Evolutionary conservation across 2,329 filamentous ascomycete genomes (phyloP).

Genomic region (Metarhizium anisopliae): DNA sequence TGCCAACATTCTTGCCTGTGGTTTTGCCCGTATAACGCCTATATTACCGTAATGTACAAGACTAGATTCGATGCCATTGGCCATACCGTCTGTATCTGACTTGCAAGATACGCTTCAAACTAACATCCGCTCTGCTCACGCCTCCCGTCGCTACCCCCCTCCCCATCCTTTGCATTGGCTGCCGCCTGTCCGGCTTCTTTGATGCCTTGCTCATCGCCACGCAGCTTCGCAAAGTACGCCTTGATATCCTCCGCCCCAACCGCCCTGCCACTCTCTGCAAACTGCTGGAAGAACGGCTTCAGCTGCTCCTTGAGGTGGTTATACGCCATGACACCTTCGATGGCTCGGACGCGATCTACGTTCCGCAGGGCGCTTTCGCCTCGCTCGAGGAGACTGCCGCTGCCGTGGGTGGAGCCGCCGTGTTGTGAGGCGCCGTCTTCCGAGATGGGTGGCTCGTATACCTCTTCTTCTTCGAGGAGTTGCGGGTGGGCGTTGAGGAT

Average conservation of each 20-base stretch:
- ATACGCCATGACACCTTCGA: slow-evolving; percentile 97
- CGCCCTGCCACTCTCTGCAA: slow-evolving; percentile 80
- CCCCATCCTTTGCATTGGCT: slow-evolving; percentile 23
- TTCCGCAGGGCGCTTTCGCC: slow-evolving; percentile 88
- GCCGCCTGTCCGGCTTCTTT: slow-evolving; percentile 50
- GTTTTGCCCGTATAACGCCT: background rate
- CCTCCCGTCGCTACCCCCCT: slow-evolving; percentile 26
- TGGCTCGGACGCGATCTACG: slow-evolving; percentile 85
- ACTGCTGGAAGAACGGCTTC: slow-evolving; percentile 89
- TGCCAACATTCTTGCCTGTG: background rate
- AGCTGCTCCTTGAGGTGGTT: slow-evolving; percentile 93
- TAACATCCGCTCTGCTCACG: slow-evolving; percentile 47
- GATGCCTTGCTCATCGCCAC: slow-evolving; percentile 75
- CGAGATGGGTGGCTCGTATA: slow-evolving; percentile 85
- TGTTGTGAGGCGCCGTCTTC: slow-evolving; percentile 46
- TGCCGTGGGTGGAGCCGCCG: slow-evolving; percentile 54
- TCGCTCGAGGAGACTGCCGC: slow-evolving; percentile 77
- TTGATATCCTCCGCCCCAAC: slow-evolving; percentile 96
- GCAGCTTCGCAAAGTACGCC: slow-evolving; percentile 85
- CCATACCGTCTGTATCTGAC: background rate
- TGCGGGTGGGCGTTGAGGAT: slow-evolving; percentile 62
- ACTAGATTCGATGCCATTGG: background rate
- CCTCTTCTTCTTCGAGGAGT: slow-evolving; percentile 88
- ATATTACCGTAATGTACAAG: background rate
- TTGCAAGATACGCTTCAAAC: background rate